Conservation (phyloP, 805 yeast species). For the Sugiyamaella chiloensis region DNA sequence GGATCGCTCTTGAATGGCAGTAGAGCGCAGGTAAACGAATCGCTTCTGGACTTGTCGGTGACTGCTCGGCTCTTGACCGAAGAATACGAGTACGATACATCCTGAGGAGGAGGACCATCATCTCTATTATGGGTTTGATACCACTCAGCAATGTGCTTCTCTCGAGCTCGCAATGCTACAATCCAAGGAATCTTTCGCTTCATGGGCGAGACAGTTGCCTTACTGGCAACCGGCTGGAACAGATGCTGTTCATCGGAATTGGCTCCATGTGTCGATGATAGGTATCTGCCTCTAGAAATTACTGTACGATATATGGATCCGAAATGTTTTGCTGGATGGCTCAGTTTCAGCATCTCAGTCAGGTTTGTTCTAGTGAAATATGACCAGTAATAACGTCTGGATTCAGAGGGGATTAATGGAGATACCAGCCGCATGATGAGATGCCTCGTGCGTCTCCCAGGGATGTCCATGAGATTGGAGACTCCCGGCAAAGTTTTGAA, state of each 20-base stretch:
- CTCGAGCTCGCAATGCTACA: conserved; percentile 73
- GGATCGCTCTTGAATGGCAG: conserved; percentile 83
- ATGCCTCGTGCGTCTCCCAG: too few species aligned
- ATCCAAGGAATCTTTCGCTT: conserved; percentile 70
- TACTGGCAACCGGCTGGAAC: conserved; percentile 35
- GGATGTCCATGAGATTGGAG: too few species aligned
- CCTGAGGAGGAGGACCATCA: conserved; percentile 52
- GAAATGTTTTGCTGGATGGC: too few species aligned
- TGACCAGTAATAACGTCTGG: too few species aligned
- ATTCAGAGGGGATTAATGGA: too few species aligned
- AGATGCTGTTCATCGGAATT: conserved; percentile 21
- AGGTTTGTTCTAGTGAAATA: too few species aligned
- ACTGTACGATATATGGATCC: too few species aligned
- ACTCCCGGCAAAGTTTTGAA: too few species aligned
- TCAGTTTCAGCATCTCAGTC: too few species aligned
- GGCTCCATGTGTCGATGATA: too few species aligned
- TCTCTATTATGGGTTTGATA: conserved; percentile 38
- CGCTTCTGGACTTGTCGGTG: conserved; percentile 69
- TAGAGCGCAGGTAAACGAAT: conserved; percentile 49
- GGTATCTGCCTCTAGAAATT: too few species aligned
- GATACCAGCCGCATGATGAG: too few species aligned
- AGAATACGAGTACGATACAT: conserved; percentile 49
- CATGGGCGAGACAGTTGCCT: conserved; percentile 37
- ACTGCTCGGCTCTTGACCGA: conserved; percentile 70
- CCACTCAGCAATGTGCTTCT: conserved; percentile 69